phyloP scores from a whole-genome alignment of 495 filamentous ascomycete species.

The Neurospora sp. region DNA sequence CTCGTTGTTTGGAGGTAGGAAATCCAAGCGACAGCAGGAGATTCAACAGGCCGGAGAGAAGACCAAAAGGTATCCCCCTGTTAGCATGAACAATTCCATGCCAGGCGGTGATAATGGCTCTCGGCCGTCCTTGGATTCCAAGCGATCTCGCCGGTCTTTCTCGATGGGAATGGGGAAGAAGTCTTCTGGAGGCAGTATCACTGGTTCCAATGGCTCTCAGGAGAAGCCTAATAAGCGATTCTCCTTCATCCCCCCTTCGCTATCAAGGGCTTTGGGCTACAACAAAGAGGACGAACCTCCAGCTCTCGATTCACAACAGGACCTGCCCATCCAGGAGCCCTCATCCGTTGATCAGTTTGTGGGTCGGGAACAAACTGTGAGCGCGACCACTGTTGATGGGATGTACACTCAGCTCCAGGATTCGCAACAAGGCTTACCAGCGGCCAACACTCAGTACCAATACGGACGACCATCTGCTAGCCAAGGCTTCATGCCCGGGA shows the following conservation, averaged over 20 bases:
- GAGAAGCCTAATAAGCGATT: conserved; percentile 55
- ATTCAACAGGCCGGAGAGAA: conserved; percentile 36
- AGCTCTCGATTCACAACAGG: conserved; percentile 31
- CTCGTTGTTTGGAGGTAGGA: conserved; percentile 60
- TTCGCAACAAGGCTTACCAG: conserved; percentile 12
- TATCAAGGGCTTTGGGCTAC: conserved; percentile 53
- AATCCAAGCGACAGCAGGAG: conserved; percentile 32
- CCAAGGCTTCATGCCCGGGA: conserved; percentile 32
- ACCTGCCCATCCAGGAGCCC: conserved; percentile 39
- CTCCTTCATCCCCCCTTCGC: conserved; percentile 67
- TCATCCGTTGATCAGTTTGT: conserved; percentile 28
- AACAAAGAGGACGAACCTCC: conserved; percentile 35
- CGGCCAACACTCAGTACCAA: conserved; percentile 21
- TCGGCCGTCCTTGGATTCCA: conserved; percentile 68
- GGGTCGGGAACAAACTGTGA: conserved; percentile 17
- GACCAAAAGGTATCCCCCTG: conserved; percentile 59
- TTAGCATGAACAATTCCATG: conserved; percentile 61
- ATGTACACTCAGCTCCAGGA: conserved; percentile 32
- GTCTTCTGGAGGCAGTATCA: conserved; percentile 44
- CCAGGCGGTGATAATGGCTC: conserved; percentile 35
- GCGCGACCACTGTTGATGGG: conserved; percentile 26
- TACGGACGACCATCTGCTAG: conserved; percentile 24
- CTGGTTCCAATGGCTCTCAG: conserved; percentile 38
- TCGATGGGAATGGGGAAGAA: conserved; percentile 68
- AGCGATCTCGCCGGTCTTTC: conserved; percentile 56